phyloP scores from a whole-genome alignment of 805 yeast genomes.

The Myxozyma lipomycoides region DNA sequence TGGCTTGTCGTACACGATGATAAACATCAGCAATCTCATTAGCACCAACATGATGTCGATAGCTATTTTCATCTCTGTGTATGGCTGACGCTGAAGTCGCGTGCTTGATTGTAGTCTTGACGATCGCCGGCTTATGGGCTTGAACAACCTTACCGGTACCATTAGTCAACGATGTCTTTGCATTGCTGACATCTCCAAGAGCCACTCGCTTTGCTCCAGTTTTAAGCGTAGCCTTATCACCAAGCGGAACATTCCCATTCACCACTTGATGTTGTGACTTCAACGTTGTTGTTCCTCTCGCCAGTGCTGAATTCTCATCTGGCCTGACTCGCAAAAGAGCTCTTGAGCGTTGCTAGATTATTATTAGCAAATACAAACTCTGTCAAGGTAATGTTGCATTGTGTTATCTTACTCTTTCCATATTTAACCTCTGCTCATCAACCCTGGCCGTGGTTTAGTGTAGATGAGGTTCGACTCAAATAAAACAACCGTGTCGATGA shows the following conservation, averaged over 20 bases:
- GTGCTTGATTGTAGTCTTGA: background rate
- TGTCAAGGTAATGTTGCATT: background rate
- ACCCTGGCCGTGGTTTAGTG: background rate
- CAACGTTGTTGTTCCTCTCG: background rate
- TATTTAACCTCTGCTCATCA: slow-evolving; percentile 15
- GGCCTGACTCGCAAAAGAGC: slow-evolving; percentile 22
- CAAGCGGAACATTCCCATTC: background rate
- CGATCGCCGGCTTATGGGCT: background rate
- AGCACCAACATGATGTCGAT: slow-evolving; percentile 18
- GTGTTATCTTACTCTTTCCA: too few relatives aligned
- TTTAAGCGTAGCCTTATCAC: slow-evolving; percentile 19
- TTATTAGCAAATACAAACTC: background rate
- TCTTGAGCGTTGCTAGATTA: slow-evolving; percentile 1
- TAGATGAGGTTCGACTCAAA: background rate
- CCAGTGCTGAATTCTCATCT: slow-evolving; percentile 18
- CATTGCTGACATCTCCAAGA: slow-evolving; percentile 26
- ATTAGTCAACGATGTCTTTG: background rate
- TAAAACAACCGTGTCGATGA: background rate
- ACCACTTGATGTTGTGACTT: background rate
- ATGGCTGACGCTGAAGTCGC: background rate
- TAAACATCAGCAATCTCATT: slow-evolving; percentile 19
- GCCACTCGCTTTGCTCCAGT: slow-evolving; percentile 27
- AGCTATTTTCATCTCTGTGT: slow-evolving; percentile 3
- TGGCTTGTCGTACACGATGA: slow-evolving; percentile 11
- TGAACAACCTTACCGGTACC: slow-evolving; percentile 20